A percentile compares a stretch with the other conserved stretches of the same genome.
These are phyloP conservation scores for Glomus cerebriforme DNA, from an alignment of 192 early-diverging fungal genomes.

Conservation along the genomic window DNA sequence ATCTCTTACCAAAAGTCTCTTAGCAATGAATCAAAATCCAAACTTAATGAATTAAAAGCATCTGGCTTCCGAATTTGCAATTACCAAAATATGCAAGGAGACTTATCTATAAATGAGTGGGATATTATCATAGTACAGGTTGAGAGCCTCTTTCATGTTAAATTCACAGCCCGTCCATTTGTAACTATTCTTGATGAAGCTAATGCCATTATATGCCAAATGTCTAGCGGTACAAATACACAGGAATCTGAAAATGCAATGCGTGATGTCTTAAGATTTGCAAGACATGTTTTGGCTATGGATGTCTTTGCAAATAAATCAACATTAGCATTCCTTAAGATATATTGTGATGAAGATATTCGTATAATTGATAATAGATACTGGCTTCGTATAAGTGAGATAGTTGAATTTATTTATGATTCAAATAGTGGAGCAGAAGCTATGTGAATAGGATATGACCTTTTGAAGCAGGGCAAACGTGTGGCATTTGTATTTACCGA, in stretches of 20 bases:
- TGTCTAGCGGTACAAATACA: background rate
- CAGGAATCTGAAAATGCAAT: constrained; percentile 9
- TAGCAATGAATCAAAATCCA: background rate
- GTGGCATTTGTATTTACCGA: constrained; percentile 3
- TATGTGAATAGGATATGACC: constrained; percentile 13
- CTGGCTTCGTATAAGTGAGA: background rate
- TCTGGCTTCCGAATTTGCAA: background rate
- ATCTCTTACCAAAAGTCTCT: background rate
- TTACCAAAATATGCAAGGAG: too few relatives aligned
- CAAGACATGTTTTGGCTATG: background rate
- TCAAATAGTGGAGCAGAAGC: background rate
- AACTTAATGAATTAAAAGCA: background rate
- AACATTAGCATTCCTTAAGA: background rate
- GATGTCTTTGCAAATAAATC: background rate
- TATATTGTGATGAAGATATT: background rate
- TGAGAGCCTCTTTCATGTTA: background rate
- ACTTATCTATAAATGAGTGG: constrained; percentile 1
- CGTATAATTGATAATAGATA: constrained; percentile 6
- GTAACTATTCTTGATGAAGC: background rate
- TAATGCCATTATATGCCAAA: background rate
- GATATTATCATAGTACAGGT: background rate
- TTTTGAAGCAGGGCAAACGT: constrained; percentile 23
- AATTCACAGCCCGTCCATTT: background rate
- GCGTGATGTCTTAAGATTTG: background rate
- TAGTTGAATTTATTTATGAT: background rate